A percentile compares a stretch with the other conserved stretches of the same genome.
These are phyloP conservation scores for Lolium rigidum DNA, from an alignment of 176 grass and related monocot genomes.

Conservation along the genomic window DNA sequence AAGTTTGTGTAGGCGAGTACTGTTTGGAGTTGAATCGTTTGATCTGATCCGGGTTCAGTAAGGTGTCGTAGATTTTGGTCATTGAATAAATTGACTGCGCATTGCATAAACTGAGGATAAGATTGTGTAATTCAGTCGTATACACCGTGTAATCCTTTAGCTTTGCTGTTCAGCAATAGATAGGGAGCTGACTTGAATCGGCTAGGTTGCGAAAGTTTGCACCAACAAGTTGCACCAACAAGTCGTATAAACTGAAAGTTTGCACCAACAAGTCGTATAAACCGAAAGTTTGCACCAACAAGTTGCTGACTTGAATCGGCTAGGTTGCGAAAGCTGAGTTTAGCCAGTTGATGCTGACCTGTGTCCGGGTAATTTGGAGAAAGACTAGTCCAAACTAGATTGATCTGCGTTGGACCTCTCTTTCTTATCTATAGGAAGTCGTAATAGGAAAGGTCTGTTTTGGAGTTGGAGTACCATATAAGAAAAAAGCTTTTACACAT, in stretches of 20 bases:
- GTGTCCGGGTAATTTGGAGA: not conserved
- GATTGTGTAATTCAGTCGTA: not conserved
- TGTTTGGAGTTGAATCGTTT: constrained; percentile 19
- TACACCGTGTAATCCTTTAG: not conserved
- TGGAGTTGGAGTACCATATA: not conserved
- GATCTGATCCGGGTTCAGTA: not conserved
- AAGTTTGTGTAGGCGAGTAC: not conserved
- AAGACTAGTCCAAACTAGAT: not conserved
- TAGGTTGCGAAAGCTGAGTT: not conserved
- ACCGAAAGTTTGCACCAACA: too few species aligned
- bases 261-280: too few species aligned
- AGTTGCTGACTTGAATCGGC: too few species aligned
- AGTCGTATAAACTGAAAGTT: too few species aligned
- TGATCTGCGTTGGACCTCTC: not conserved
- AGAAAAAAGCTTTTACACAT: not conserved
- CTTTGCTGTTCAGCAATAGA: not conserved
- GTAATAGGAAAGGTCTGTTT: not conserved
- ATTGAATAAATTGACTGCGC: not conserved
- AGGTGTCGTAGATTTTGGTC: not conserved
- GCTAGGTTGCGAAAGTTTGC: not conserved
- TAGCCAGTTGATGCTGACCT: not conserved
- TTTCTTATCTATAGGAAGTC: not conserved
- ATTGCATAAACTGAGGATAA: not conserved
- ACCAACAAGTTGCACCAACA: too few species aligned
- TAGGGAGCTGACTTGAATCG: not conserved